A percentile compares a stretch with the other conserved stretches of the same genome.
These are phyloP conservation scores for Kernera saxatilis DNA, from an alignment of 345 rosid species.

Conservation along the genomic window DNA sequence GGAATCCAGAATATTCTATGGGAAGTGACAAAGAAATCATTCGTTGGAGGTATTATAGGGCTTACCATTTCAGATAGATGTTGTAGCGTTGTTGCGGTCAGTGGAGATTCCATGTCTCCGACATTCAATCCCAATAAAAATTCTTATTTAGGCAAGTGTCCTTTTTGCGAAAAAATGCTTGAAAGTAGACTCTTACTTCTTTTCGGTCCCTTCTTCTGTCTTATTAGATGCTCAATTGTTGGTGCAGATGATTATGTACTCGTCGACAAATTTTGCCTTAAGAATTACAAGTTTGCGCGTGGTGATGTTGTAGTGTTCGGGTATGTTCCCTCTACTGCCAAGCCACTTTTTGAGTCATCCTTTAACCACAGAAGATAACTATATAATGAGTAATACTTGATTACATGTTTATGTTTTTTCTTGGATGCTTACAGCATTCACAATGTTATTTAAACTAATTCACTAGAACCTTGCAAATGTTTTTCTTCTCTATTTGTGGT, in stretches of 20 bases:
- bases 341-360: neutral
- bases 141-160: slow-evolving; percentile 28
- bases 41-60: slow-evolving; percentile 55
- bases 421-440: neutral
- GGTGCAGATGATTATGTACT: slow-evolving; percentile 82
- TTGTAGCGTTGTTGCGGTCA: slow-evolving; percentile 51
- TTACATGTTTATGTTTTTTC: neutral
- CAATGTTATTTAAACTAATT: neutral
- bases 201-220: neutral
- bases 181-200: neutral
- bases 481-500: neutral
- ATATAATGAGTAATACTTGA: neutral
- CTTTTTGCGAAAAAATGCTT: neutral
- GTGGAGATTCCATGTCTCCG: slow-evolving; percentile 79
- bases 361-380: neutral
- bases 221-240: slow-evolving; percentile 19
- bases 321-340: slow-evolving; percentile 34
- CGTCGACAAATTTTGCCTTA: slow-evolving; percentile 71
- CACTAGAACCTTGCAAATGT: neutral
- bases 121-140: slow-evolving; percentile 51
- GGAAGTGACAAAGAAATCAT: slow-evolving; percentile 44
- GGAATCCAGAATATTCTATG: slow-evolving; percentile 41
- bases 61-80: slow-evolving; percentile 63
- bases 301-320: slow-evolving; percentile 83
- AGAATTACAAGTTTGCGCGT: slow-evolving; percentile 62